Conservation (phyloP, 2,329 filamentous ascomycete genomes). For the Fusarium coicis region DNA sequence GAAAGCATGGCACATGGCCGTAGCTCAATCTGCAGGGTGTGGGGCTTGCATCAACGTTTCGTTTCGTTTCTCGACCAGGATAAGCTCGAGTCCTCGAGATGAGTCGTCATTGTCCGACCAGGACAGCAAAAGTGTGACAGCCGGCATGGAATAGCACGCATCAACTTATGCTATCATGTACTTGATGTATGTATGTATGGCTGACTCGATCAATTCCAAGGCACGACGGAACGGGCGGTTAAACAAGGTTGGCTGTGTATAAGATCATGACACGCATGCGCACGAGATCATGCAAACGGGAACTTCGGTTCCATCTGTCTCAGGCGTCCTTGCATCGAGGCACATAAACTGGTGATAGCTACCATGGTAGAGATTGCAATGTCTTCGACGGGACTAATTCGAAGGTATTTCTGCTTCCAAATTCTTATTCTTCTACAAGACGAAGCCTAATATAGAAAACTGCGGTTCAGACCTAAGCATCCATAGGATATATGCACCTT, state of each 20-base stretch:
- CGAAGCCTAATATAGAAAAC: neutral
- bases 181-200: neutral
- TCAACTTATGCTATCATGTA: neutral
- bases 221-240: conserved; percentile 14
- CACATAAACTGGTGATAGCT: neutral
- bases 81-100: conserved; percentile 8
- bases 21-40: conserved; percentile 31
- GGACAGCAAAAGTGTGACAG: conserved; percentile 20
- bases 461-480: neutral
- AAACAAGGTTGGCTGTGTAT: conserved; percentile 20
- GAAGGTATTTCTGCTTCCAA: neutral
- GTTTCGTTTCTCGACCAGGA: conserved; percentile 23
- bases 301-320: conserved; percentile 12
- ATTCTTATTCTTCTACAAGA: neutral
- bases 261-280: conserved; percentile 28
- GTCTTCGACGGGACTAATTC: neutral
- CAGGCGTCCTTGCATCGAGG: neutral
- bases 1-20: conserved; percentile 38
- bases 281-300: conserved; percentile 33
- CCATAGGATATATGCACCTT: neutral
- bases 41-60: conserved; percentile 42
- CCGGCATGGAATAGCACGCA: neutral
- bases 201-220: conserved; percentile 10
- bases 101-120: conserved; percentile 22
- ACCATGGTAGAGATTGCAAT: neutral